phyloP scores from a whole-genome alignment of 2,329 filamentous ascomycete genomes.

The Colletotrichum eremochloae region DNA sequence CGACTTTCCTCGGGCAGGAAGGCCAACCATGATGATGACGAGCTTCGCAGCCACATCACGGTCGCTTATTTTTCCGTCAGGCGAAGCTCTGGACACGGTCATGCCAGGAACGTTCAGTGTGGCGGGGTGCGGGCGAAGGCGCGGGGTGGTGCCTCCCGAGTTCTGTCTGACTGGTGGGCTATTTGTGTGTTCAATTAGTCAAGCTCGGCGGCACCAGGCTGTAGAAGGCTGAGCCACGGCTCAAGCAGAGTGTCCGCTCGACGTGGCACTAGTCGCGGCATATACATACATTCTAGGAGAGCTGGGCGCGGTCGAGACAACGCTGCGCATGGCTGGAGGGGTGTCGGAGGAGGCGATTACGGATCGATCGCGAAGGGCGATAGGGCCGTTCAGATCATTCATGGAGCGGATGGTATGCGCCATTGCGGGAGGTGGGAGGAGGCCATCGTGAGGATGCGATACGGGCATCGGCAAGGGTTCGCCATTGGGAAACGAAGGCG shows the following conservation, averaged over 20 bases:
- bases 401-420: slow-evolving; percentile 58
- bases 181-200: slow-evolving; percentile 46
- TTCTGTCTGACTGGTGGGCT: slow-evolving; percentile 79
- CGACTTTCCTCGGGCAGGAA: slow-evolving; percentile 95
- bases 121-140: slow-evolving; percentile 85
- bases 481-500: slow-evolving; percentile 16
- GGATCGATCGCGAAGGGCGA: slow-evolving; percentile 48
- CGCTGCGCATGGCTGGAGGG: slow-evolving; percentile 68
- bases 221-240: slow-evolving; percentile 6
- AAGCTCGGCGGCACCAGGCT: slow-evolving; percentile 14
- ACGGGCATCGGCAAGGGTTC: slow-evolving; percentile 46
- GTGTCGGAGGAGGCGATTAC: slow-evolving; percentile 56
- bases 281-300: slow-evolving; percentile 70
- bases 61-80: slow-evolving; percentile 93
- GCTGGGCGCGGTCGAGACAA: slow-evolving; percentile 69
- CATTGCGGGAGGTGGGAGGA: slow-evolving; percentile 51
- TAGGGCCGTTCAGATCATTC: slow-evolving; percentile 55
- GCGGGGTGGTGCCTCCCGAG: slow-evolving; percentile 82
- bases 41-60: slow-evolving; percentile 96
- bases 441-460: slow-evolving; percentile 47
- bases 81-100: slow-evolving; percentile 94
- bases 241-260: slow-evolving; percentile 21
- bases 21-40: slow-evolving; percentile 97
- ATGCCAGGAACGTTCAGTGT: slow-evolving; percentile 97
- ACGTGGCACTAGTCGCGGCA: slow-evolving; percentile 30